These are phyloP conservation scores for Alternaria sp. DNA, from an alignment of 2,329 filamentous ascomycete species.

Conservation along the genomic window DNA sequence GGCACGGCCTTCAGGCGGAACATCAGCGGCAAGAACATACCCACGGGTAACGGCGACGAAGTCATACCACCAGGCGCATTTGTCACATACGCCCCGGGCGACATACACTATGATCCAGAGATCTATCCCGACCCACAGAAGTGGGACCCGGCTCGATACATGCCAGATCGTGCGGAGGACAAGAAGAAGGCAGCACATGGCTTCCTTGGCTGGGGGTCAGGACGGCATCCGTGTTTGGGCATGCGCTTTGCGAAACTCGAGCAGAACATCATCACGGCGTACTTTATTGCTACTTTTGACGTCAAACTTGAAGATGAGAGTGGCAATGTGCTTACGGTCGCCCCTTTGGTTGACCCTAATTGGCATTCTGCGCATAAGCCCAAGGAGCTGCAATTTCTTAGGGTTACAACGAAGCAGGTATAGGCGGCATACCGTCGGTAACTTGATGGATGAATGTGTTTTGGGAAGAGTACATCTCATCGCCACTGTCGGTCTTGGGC, in stretches of 20 bases:
- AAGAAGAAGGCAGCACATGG: constrained; percentile 45
- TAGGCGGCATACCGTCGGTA: neutral
- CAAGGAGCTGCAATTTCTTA: constrained; percentile 42
- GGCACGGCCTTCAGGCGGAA: constrained; percentile 62
- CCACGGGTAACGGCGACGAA: constrained; percentile 53
- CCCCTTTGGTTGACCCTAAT: constrained; percentile 49
- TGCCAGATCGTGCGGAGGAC: constrained; percentile 57
- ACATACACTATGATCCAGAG: constrained; percentile 57
- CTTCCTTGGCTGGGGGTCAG: constrained; percentile 49
- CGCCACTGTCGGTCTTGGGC: neutral
- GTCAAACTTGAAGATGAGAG: constrained; percentile 52
- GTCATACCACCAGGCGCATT: constrained; percentile 59
- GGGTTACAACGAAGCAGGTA: constrained; percentile 44
- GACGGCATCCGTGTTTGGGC: constrained; percentile 52
- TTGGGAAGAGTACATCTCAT: neutral
- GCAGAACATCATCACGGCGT: constrained; percentile 57
- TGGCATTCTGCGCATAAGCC: constrained; percentile 52
- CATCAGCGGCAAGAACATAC: constrained; percentile 52
- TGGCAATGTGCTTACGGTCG: constrained; percentile 38
- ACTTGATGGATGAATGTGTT: neutral
- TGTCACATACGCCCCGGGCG: constrained; percentile 54
- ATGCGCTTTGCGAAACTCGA: constrained; percentile 62
- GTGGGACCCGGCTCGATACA: constrained; percentile 60
- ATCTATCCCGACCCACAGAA: constrained; percentile 57
- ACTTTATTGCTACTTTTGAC: constrained; percentile 59